A percentile compares a stretch with the other conserved stretches of the same genome.
Conservation (phyloP, 1,139 yeast genomes). For the Taphrina betulina region DNA sequence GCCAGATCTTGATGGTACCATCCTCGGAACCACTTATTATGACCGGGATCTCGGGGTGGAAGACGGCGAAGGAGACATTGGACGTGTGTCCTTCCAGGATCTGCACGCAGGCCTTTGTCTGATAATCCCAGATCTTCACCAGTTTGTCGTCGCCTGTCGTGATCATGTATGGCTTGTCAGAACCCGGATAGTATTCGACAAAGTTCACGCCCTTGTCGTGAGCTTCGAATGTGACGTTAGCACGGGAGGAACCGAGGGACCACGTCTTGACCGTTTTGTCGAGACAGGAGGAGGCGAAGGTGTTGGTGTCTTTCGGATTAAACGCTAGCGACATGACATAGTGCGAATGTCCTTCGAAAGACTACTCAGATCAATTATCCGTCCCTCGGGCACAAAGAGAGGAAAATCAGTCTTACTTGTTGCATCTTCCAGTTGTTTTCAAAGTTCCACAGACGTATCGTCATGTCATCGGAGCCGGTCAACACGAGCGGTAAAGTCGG, state of each 20-base stretch:
- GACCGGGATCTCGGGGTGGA: constrained; percentile 93
- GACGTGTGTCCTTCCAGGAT: constrained; percentile 90
- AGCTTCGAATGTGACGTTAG: constrained; percentile 87
- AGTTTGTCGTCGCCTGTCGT: constrained; percentile 92
- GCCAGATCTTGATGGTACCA: constrained; percentile 91
- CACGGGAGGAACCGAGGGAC: constrained; percentile 86
- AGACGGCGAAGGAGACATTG: constrained; percentile 92
- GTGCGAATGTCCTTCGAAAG: constrained; percentile 91
- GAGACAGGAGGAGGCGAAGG: constrained; percentile 94
- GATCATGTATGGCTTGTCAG: constrained; percentile 92
- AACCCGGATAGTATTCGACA: constrained; percentile 94
- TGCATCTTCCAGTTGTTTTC: constrained; percentile 86
- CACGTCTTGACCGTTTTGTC: constrained; percentile 96
- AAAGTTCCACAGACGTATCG: constrained; percentile 96
- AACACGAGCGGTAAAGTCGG: constrained; percentile 86
- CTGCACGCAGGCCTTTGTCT: constrained; percentile 93
- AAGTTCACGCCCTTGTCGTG: constrained; percentile 95
- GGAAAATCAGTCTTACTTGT: constrained; percentile 51
- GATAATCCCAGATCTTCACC: constrained; percentile 94
- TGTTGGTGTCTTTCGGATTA: constrained; percentile 96
- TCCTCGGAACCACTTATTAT: constrained; percentile 85
- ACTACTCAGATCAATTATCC: constrained; percentile 1
- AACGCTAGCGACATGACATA: constrained; percentile 92
- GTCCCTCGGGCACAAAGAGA: neutral
- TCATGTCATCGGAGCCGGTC: constrained; percentile 88